Conservation (phyloP, 805 yeast genomes). For the Crinitomyces ghanaensis region DNA sequence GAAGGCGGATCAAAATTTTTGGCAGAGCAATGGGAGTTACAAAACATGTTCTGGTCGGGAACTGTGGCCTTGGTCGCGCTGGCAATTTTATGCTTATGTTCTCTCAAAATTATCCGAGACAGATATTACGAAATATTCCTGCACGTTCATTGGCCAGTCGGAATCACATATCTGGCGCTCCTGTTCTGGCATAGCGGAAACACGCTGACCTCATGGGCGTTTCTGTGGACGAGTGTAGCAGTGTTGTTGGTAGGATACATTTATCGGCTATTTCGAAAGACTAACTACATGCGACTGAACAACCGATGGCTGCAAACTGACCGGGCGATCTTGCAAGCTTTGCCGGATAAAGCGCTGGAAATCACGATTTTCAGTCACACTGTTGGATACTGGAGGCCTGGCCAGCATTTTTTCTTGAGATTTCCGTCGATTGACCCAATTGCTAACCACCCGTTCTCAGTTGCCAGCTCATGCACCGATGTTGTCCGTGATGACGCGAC, state of each 20-base stretch:
- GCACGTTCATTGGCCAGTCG: slow-evolving; percentile 15
- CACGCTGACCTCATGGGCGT: slow-evolving; percentile 11
- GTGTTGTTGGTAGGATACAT: slow-evolving; percentile 9
- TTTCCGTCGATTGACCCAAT: slow-evolving; percentile 11
- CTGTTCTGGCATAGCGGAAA: slow-evolving; percentile 13
- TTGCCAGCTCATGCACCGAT: slow-evolving; percentile 5
- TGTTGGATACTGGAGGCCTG: slow-evolving; percentile 11
- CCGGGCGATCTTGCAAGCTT: slow-evolving; percentile 5
- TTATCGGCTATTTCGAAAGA: slow-evolving; percentile 11
- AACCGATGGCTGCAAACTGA: slow-evolving; percentile 13
- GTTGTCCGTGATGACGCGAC: background rate
- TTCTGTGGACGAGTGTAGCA: slow-evolving; percentile 11
- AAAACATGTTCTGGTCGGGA: slow-evolving; percentile 4
- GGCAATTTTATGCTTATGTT: slow-evolving; percentile 10
- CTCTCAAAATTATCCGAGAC: slow-evolving; percentile 9
- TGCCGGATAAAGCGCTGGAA: slow-evolving; percentile 8
- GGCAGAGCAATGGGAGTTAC: too few relatives aligned
- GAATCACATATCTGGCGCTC: slow-evolving; percentile 12
- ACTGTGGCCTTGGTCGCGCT: slow-evolving; percentile 9
- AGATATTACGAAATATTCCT: slow-evolving; percentile 13
- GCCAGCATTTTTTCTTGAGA: slow-evolving; percentile 14
- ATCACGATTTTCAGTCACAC: slow-evolving; percentile 6
- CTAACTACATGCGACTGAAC: slow-evolving; percentile 10
- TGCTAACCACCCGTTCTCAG: slow-evolving; percentile 16
- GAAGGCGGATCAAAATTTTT: slow-evolving; percentile 14